Evolutionary conservation across 192 early-diverging fungal genomes (phyloP), one percentile per base, ranked within the genome.

Genomic region (Backusella luteola): DNA sequence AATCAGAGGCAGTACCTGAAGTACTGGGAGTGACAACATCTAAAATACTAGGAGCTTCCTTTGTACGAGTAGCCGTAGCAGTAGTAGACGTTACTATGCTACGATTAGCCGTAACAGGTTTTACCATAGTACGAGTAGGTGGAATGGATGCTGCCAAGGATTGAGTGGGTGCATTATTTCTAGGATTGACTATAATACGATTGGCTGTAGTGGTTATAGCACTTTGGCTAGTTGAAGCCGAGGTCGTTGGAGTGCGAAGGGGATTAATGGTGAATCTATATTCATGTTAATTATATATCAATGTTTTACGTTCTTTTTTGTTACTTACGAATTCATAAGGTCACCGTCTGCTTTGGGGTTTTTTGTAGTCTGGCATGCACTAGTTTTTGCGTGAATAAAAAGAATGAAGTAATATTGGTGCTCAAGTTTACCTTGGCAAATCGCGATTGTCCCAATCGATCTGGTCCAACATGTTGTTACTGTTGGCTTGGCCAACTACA

Each of bases 361-460:
- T 6, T 17, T 21, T 8, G 34, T 39, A 38, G 21, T 41, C 0
- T 5, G 7, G 59, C 72, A 73, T 39, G 52, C 52, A 44, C 76
- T 79, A 29, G 3, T 11, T 11, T 36, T 26, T 5, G 9, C 6
- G 34, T 69, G 73, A 69, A 17, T 69, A 76, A 4, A 3, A 32
- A 32, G 0, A 32, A 32, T 32, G 32, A 32, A 32, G 3, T 32
- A 32, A 32, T 32, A 2, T 32, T 32, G 32, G 32, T 32, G 32
- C 32, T 3, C 32, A 32, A 32, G 2, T 3, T n/a, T 81, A 93
- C 92, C 74, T 77, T 71, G 94, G 93, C 34, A 95, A 77, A 0
- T 77, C 77, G 86, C 91, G 87, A n/a, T 86, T 80, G 4, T 89
- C 85, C 94, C 94, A 96, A 75, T 94, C 89, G 1, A 89, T 87